Base-by-base conservation (phyloP, 352 stramenopile species). In the Phytophthora cactorum region DNA sequence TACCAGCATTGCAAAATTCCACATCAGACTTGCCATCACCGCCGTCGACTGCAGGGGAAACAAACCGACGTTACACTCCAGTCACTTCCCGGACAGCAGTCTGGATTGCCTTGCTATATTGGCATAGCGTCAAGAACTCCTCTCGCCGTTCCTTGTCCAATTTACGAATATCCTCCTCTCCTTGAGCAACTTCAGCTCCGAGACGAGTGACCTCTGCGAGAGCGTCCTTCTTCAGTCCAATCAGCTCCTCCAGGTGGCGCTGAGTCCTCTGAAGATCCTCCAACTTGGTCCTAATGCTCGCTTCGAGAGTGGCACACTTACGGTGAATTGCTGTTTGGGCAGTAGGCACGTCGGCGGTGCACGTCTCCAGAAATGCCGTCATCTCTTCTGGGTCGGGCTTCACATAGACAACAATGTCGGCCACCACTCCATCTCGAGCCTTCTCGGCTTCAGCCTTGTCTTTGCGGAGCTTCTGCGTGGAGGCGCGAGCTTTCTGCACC, bases 41-140 rank as follows among this genome's bases (percentile, higher is more conserved):
- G 34, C 46, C 55, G 28, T 31, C 22, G 1, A 22, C 22, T 22
- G 22, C 22, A 22, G 22, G 22, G 27, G 25, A 22, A 54, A 64
- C 59, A 64, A 64, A 25, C 29, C 47, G 45, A 5, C 52, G 52
- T 65, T 59, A 62, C 32, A 4, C 7, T 9, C 43, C 49, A 52
- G 69, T 43, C 68, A 89, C 78, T 25, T 57, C 59, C 17, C 64
- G 77, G 12, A 79, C 79, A 1, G 70, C 71, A 2, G 53, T 57
- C 10, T 81, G 86, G 12, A 93, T 81, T 27, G 73, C 50, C 39
- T 81, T 60, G 58, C 84, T 92, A 61, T 84, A 90, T 39, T 79
- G 69, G 38, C 72, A 82, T 1, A 94, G 56, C 31, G 54, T 63
- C 34, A 78, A 54, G 31, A 94, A 81, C 45, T 79, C 74, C 0